phyloP scores from a whole-genome alignment of 805 yeast genomes.

The baker's yeast (Saccharomyces cerevisiae) region DNA sequence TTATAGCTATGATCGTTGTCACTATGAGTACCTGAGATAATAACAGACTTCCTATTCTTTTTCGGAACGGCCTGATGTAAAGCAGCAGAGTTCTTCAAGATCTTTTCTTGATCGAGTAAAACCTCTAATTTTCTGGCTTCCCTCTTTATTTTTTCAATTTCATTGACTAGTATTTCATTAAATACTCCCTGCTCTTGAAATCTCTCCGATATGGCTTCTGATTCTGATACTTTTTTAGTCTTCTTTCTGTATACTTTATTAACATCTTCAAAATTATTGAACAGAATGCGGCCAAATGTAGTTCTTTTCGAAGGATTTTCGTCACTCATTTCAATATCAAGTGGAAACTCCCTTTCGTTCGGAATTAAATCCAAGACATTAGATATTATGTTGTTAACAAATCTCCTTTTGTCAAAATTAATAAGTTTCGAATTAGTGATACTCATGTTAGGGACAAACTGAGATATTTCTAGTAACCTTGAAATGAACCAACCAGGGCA shows the following conservation, averaged over 20 bases:
- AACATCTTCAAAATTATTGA: constrained; percentile 26
- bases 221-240: constrained; percentile 36
- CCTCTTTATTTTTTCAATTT: constrained; percentile 43
- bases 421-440: constrained; percentile 54
- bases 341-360: constrained; percentile 5
- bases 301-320: neutral
- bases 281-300: constrained; percentile 15
- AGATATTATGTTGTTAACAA: constrained; percentile 51
- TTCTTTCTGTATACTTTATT: constrained; percentile 14
- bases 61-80: constrained; percentile 24
- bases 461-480: constrained; percentile 65
- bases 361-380: constrained; percentile 42
- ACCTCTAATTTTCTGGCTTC: constrained; percentile 42
- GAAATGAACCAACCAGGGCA: constrained; percentile 90
- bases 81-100: constrained; percentile 26
- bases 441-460: constrained; percentile 72
- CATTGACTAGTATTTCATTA: constrained; percentile 37
- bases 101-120: constrained; percentile 32
- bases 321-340: neutral
- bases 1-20: constrained; percentile 7
- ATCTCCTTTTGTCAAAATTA: constrained; percentile 80
- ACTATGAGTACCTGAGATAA: constrained; percentile 6
- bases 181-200: constrained; percentile 37
- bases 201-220: constrained; percentile 36
- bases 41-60: constrained; percentile 14